These are phyloP conservation scores for Penicillium salamii DNA, from an alignment of 495 filamentous ascomycete species.

Conservation along the genomic window DNA sequence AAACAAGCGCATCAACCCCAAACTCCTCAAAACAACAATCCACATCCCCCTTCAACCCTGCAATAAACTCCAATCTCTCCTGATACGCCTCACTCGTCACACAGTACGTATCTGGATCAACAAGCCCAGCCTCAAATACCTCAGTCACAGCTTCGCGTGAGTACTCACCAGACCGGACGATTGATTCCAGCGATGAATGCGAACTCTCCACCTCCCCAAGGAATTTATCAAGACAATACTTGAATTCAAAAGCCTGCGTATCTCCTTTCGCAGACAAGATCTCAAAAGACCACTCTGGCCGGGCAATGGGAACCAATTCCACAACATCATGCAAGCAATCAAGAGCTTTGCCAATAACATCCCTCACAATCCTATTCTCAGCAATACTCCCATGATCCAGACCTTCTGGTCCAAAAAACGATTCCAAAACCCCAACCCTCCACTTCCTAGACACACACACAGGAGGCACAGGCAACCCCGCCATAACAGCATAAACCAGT, in stretches of 20 bases:
- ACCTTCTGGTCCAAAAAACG: constrained; percentile 40
- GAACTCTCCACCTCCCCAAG: constrained; percentile 23
- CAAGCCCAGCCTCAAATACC: constrained; percentile 29
- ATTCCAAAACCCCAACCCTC: constrained; percentile 42
- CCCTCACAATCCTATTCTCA: constrained; percentile 55
- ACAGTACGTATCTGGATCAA: constrained; percentile 29
- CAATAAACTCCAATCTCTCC: constrained; percentile 39
- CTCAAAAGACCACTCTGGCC: constrained; percentile 46
- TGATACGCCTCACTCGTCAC: constrained; percentile 45
- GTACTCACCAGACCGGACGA: constrained; percentile 58
- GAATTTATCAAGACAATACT: constrained; percentile 48
- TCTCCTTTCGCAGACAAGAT: constrained; percentile 45
- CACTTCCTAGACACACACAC: constrained; percentile 24
- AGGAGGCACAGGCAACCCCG: constrained; percentile 19
- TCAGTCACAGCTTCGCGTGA: constrained; percentile 41
- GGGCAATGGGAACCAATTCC: too few relatives aligned
- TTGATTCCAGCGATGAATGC: constrained; percentile 41
- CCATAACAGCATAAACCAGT: constrained; percentile 55
- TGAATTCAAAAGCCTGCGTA: constrained; percentile 58
- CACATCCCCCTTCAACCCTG: constrained; percentile 44
- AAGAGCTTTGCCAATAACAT: constrained; percentile 40
- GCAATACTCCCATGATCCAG: constrained; percentile 50
- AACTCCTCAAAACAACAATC: constrained; percentile 44
- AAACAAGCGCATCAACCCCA: constrained; percentile 56
- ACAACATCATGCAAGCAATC: too few relatives aligned